Evolutionary conservation across 192 early-diverging fungal genomes (phyloP).

Genomic region (Backusella sp.): DNA sequence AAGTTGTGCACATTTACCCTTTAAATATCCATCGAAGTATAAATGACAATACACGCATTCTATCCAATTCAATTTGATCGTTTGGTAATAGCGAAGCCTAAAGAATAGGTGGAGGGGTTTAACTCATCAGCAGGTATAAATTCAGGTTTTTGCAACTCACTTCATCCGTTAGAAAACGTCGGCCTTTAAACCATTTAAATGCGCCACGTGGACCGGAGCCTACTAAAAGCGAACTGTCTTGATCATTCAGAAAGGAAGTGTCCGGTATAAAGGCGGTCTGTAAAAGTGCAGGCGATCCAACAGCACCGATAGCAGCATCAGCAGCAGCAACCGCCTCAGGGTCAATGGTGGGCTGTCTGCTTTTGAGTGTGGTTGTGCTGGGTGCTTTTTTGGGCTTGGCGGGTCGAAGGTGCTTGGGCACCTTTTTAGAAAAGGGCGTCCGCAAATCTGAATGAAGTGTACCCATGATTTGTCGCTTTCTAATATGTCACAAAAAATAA

Average conservation of each 20-base stretch:
- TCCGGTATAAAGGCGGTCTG: not conserved
- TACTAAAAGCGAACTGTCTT: not conserved
- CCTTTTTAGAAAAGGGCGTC: not conserved
- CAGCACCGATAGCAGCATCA: not conserved
- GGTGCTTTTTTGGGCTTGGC: not conserved
- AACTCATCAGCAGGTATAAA: too few relatives aligned
- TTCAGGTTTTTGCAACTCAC: too few relatives aligned
- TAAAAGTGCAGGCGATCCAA: not conserved
- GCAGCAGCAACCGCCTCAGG: not conserved
- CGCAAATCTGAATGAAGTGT: not conserved
- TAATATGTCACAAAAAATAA: not conserved
- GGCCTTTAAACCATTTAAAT: conserved; percentile 29
- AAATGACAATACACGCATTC: conserved; percentile 29
- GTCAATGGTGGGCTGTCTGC: not conserved
- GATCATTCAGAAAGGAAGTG: not conserved
- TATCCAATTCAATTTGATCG: conserved; percentile 31
- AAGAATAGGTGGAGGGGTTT: too few relatives aligned
- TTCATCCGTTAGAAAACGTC: conserved; percentile 6
- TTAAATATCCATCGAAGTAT: conserved; percentile 34
- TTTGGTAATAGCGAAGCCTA: conserved; percentile 12
- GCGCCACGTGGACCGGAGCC: conserved; percentile 22
- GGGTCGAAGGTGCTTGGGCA: conserved; percentile 23
- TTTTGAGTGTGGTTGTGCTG: not conserved
- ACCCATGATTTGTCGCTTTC: conserved; percentile 5
- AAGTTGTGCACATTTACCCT: conserved; percentile 24